Evolutionary conservation across 441 rosid species (phyloP).

Genomic region (Croton laevigatus): DNA sequence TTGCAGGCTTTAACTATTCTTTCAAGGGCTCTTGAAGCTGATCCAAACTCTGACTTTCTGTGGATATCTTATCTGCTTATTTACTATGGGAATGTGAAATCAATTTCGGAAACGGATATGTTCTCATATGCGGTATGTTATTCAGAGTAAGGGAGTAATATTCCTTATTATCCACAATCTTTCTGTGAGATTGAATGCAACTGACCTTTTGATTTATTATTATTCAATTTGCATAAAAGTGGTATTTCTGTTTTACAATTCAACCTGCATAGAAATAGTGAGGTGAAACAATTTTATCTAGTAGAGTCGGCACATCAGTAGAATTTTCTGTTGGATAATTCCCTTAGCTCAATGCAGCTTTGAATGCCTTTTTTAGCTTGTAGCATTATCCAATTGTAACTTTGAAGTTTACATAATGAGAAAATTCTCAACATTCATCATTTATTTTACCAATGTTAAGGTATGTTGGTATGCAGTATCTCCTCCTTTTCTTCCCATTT

Average conservation of each 20-base stretch:
- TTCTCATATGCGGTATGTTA: conserved; percentile 66
- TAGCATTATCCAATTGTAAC: neutral
- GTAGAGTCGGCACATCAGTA: neutral
- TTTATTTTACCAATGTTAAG: neutral
- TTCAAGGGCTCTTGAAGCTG: conserved; percentile 76
- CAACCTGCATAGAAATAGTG: neutral
- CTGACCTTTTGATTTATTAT: neutral
- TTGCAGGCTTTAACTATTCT: conserved; percentile 76
- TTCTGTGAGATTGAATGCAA: conserved; percentile 2
- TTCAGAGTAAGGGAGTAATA: neutral
- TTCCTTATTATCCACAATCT: neutral
- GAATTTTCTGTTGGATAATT: neutral
- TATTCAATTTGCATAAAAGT: neutral
- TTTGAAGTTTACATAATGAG: neutral
- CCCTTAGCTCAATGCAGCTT: neutral
- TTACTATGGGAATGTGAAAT: conserved; percentile 44
- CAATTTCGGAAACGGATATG: conserved; percentile 64
- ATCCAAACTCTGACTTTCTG: conserved; percentile 69
- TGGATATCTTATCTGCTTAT: conserved; percentile 83
- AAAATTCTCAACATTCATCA: neutral
- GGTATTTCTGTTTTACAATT: neutral
- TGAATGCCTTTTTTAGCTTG: neutral
- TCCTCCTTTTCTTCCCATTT: neutral
- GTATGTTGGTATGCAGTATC: neutral
- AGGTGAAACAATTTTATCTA: conserved; percentile 1